Conservation (phyloP, 306 rosid genomes). For the Spatholobus suberectus region DNA sequence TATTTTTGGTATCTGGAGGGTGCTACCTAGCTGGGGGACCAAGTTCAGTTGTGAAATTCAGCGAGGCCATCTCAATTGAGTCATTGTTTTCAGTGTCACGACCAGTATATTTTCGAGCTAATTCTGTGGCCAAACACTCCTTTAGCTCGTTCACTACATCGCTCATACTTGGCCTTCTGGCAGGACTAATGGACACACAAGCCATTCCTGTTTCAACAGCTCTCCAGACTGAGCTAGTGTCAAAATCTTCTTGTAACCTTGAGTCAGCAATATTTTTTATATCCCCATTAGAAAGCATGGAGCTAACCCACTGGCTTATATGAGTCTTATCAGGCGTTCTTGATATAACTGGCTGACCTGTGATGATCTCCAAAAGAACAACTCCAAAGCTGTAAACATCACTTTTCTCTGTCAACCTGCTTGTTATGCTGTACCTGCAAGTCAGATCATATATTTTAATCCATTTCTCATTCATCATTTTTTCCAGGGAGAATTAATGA, state of each 20-base stretch:
- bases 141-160: conserved; percentile 53
- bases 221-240: conserved; percentile 48
- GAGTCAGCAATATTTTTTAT: conserved; percentile 53
- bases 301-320: conserved; percentile 52
- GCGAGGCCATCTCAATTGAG: not conserved
- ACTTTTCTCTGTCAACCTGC: conserved; percentile 58
- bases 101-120: not conserved
- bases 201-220: conserved; percentile 59
- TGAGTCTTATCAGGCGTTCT: conserved; percentile 38
- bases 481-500: not conserved
- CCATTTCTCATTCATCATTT: not conserved
- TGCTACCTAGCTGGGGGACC: conserved; percentile 41
- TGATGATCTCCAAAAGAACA: conserved; percentile 57
- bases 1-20: not conserved
- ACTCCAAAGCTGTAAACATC: conserved; percentile 71
- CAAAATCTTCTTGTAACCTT: conserved; percentile 40
- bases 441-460: not conserved
- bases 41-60: conserved; percentile 21
- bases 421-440: conserved; percentile 49
- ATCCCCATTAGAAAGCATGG: conserved; percentile 46
- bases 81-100: conserved; percentile 1
- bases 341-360: conserved; percentile 43
- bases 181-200: conserved; percentile 42
- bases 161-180: conserved; percentile 59
- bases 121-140: conserved; percentile 50